Conservation (phyloP, 2,329 filamentous ascomycete species). For the Thielaviopsis populi region DNA sequence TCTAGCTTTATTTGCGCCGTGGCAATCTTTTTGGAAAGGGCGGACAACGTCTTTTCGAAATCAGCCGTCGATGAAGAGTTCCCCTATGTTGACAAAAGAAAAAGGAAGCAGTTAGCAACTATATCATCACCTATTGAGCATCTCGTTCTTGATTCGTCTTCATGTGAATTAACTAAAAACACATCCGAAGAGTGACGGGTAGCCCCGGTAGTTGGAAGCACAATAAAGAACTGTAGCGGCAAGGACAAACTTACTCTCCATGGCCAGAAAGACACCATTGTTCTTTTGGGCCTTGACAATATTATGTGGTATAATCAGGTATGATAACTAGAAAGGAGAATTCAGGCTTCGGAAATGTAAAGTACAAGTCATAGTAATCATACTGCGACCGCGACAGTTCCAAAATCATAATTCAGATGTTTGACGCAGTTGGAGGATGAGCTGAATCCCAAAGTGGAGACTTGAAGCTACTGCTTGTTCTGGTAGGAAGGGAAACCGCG, state of each 20-base stretch:
- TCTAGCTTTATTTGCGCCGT: constrained; percentile 61
- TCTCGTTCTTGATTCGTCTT: too few species aligned
- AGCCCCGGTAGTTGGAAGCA: not conserved
- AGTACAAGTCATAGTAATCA: not conserved
- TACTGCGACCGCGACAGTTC: not conserved
- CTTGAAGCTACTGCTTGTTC: not conserved
- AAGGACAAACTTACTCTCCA: constrained; percentile 47
- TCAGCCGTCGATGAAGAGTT: constrained; percentile 70
- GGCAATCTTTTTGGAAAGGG: constrained; percentile 69
- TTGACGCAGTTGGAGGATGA: not conserved
- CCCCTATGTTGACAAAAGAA: constrained; percentile 36
- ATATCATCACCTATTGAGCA: not conserved
- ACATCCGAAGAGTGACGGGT: not conserved
- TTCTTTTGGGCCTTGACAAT: constrained; percentile 15
- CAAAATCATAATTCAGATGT: not conserved
- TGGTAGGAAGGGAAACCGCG: not conserved
- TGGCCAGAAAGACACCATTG: constrained; percentile 79
- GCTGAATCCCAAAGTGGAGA: not conserved
- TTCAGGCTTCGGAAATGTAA: not conserved
- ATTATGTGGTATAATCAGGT: not conserved
- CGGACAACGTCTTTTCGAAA: constrained; percentile 81
- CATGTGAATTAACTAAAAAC: too few species aligned
- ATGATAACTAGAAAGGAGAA: not conserved
- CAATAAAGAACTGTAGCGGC: not conserved
- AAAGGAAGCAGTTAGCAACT: not conserved